A percentile compares a stretch with the other conserved stretches of the same genome.
Conservation (phyloP, 768 basidiomycete genomes). For the Boletus speciosus region DNA sequence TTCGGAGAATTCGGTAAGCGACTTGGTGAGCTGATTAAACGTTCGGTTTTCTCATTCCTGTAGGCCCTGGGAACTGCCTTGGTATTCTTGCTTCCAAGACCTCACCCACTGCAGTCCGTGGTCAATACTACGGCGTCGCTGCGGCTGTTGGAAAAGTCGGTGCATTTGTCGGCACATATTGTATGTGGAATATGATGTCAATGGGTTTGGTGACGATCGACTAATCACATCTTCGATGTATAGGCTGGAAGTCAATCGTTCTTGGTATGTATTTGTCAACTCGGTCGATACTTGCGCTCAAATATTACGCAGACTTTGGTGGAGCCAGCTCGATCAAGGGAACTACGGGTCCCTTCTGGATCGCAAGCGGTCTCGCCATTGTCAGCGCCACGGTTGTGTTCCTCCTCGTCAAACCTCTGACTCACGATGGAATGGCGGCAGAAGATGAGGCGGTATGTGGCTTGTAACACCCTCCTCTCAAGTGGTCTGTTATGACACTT, state of each 20-base stretch:
- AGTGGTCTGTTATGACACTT: not conserved
- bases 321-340: slow-evolving; percentile 49
- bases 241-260: slow-evolving; percentile 69
- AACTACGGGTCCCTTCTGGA: slow-evolving; percentile 85
- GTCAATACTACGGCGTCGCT: slow-evolving; percentile 82
- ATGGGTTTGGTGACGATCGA: not conserved
- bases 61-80: slow-evolving; percentile 80
- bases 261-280: slow-evolving; percentile 37
- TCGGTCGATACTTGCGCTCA: not conserved
- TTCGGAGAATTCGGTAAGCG: slow-evolving; percentile 77
- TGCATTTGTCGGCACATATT: slow-evolving; percentile 80
- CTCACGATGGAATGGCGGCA: slow-evolving; percentile 71
- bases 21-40: not conserved
- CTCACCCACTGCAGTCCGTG: slow-evolving; percentile 81
- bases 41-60: not conserved
- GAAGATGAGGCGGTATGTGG: slow-evolving; percentile 63
- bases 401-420: slow-evolving; percentile 70
- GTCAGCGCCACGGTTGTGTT: slow-evolving; percentile 71
- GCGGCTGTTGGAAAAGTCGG: slow-evolving; percentile 86
- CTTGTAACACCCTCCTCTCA: not conserved
- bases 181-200: slow-evolving; percentile 37
- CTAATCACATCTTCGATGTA: slow-evolving; percentile 1
- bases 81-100: slow-evolving; percentile 84
- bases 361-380: slow-evolving; percentile 81
- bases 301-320: slow-evolving; percentile 50